Percentiles rank a stretch among this genome's conserved stretches.
Evolutionary conservation across 139 green algal genomes (phyloP).

Genomic region (Chara braunii): DNA sequence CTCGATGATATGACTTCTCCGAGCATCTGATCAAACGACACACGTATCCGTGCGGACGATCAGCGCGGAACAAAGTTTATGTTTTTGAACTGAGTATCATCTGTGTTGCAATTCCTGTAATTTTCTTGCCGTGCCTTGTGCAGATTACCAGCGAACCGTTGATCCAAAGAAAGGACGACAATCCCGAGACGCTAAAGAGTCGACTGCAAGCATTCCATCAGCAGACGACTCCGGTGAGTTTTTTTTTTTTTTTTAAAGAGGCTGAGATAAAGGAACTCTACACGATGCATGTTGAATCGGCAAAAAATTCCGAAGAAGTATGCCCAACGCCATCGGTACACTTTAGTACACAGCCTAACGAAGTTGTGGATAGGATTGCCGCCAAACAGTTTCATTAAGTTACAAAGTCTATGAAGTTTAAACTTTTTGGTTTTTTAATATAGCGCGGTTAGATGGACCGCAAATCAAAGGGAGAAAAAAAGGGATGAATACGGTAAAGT

Average conservation of each 20-base stretch:
- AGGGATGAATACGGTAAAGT: too few species aligned
- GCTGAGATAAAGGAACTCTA: neutral
- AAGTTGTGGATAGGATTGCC: neutral
- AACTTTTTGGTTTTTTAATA: constrained; percentile 8
- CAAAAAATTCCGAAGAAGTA: neutral
- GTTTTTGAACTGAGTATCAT: neutral
- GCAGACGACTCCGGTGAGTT: constrained; percentile 64
- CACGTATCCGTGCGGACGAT: neutral
- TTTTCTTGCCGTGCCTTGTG: too few species aligned
- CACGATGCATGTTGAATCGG: constrained; percentile 3
- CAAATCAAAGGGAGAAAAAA: too few species aligned
- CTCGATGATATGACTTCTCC: neutral
- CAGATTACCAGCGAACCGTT: constrained; percentile 84
- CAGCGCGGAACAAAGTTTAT: neutral
- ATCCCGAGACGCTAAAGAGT: constrained; percentile 87
- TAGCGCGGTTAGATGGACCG: too few species aligned
- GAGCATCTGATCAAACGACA: neutral
- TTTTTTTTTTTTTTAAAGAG: neutral
- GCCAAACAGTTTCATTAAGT: constrained; percentile 13
- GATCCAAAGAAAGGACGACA: constrained; percentile 94
- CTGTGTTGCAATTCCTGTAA: neutral
- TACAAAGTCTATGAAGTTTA: constrained; percentile 6
- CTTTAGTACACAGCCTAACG: neutral
- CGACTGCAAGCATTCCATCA: constrained; percentile 80
- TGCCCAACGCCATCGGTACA: neutral